A percentile compares a stretch with the other conserved stretches of the same genome.
These are phyloP conservation scores for Globisporangium mamillatum DNA, from an alignment of 352 stramenopile genomes.

Conservation along the genomic window DNA sequence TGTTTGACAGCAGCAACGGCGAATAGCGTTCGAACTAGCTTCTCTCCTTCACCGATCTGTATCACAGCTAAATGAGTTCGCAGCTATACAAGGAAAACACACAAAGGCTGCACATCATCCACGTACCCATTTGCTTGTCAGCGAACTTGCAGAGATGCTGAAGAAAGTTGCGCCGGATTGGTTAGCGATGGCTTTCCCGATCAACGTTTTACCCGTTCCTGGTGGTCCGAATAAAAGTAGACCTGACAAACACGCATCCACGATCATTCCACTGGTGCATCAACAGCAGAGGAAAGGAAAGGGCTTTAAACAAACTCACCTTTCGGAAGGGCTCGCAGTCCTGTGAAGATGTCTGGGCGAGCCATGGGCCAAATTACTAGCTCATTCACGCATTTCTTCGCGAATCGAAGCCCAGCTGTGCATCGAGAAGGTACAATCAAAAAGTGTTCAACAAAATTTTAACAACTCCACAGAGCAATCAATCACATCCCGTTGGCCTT, in stretches of 20 bases:
- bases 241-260: constrained; percentile 29
- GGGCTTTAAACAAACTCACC: constrained; percentile 25
- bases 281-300: background rate
- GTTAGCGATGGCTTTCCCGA: constrained; percentile 99
- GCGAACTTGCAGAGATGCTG: constrained; percentile 97
- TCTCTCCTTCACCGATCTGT: constrained; percentile 98
- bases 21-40: constrained; percentile 97
- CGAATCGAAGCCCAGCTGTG: constrained; percentile 93
- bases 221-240: constrained; percentile 95
- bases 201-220: constrained; percentile 97
- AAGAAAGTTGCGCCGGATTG: constrained; percentile 98
- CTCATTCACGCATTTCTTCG: constrained; percentile 98
- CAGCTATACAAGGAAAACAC: background rate
- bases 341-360: constrained; percentile 96
- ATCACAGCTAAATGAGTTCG: background rate
- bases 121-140: constrained; percentile 98
- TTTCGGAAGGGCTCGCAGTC: constrained; percentile 91
- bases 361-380: constrained; percentile 98
- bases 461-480: background rate
- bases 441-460: background rate
- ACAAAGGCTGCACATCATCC: background rate
- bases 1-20: constrained; percentile 92
- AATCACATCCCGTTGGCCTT: background rate
- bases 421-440: background rate
- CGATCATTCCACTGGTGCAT: background rate